phyloP scores from a whole-genome alignment of 2,329 filamentous ascomycete species.

The Biscogniauxia sp. region DNA sequence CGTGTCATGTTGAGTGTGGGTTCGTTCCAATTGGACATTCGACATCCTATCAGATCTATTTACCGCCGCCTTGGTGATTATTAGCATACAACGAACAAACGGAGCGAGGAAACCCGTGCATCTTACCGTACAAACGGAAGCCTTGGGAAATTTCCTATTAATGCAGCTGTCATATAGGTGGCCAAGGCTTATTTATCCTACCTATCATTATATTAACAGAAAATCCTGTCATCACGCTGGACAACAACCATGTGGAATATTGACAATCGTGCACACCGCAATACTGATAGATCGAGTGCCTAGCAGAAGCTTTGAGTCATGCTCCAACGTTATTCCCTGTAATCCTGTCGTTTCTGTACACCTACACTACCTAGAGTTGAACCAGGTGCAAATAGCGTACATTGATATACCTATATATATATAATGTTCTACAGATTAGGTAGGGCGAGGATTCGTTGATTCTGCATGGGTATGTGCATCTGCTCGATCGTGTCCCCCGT shows the following conservation, averaged over 20 bases:
- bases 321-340: neutral
- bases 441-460: neutral
- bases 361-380: neutral
- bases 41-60: neutral
- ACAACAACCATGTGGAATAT: neutral
- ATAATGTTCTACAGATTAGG: neutral
- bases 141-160: neutral
- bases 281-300: neutral
- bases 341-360: neutral
- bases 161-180: neutral
- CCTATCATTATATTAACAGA: neutral
- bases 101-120: neutral
- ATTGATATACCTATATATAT: neutral
- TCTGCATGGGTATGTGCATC: neutral
- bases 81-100: neutral
- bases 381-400: neutral
- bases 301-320: neutral
- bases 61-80: constrained; percentile 1
- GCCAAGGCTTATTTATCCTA: neutral
- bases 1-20: constrained; percentile 1
- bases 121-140: neutral
- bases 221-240: neutral
- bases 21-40: neutral
- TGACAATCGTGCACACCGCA: neutral
- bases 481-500: neutral